A percentile compares a stretch with the other conserved stretches of the same genome.
Evolutionary conservation across 805 yeast species (phyloP).

Genomic region (Saccharomycopsis sp.): DNA sequence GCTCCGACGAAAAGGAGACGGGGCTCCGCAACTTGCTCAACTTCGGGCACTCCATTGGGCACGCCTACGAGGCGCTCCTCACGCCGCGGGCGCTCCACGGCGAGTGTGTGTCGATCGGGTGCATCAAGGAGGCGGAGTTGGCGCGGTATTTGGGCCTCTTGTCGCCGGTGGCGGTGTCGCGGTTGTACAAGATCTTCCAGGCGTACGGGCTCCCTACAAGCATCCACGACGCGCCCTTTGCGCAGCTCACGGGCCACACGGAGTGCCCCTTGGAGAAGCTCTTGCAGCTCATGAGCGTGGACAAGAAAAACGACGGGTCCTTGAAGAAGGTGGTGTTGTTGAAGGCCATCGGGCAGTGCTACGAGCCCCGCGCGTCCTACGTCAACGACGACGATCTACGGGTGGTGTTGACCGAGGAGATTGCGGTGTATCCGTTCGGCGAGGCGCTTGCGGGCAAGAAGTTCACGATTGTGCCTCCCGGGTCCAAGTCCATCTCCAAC

Average conservation of each 20-base stretch:
- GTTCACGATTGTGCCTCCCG: slow-evolving; percentile 74
- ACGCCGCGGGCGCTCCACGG: slow-evolving; percentile 97
- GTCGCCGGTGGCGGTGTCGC: slow-evolving; percentile 89
- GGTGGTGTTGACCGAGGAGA: slow-evolving; percentile 77
- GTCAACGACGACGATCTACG: slow-evolving; percentile 77
- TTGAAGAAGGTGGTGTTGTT: slow-evolving; percentile 82
- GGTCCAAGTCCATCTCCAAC: slow-evolving; percentile 94
- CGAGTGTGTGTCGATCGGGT: slow-evolving; percentile 98
- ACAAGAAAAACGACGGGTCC: slow-evolving; percentile 92
- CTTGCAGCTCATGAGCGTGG: slow-evolving; percentile 84
- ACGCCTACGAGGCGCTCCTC: slow-evolving; percentile 95
- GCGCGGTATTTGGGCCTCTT: slow-evolving; percentile 86
- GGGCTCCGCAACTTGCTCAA: slow-evolving; percentile 86
- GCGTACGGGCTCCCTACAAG: slow-evolving; percentile 85
- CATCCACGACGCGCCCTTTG: slow-evolving; percentile 63
- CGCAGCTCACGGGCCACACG: slow-evolving; percentile 60
- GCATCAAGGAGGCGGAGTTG: slow-evolving; percentile 90
- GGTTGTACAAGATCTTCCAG: slow-evolving; percentile 72
- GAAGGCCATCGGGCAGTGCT: slow-evolving; percentile 80
- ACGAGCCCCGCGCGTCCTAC: slow-evolving; percentile 79
- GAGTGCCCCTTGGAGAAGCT: slow-evolving; percentile 71
- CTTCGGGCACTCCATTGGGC: slow-evolving; percentile 97
- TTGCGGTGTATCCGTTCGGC: slow-evolving; percentile 54
- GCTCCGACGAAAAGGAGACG: slow-evolving; percentile 91
- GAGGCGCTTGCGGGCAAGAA: slow-evolving; percentile 28